These are phyloP conservation scores for Eucalyptus rudis DNA, from an alignment of 345 rosid genomes.

Conservation along the genomic window DNA sequence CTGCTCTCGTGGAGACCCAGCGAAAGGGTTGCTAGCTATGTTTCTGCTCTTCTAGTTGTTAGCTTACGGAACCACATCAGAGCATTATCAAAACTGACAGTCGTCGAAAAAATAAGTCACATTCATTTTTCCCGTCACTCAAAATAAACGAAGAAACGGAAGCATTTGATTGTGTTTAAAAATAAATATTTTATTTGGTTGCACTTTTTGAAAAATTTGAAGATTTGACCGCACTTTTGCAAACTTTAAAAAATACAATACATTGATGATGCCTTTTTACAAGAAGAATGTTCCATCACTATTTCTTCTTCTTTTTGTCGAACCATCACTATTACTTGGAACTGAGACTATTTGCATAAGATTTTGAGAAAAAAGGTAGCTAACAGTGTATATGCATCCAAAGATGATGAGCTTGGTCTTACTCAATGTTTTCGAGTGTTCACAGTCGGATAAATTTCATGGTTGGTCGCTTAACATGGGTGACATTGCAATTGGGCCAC, in stretches of 20 bases:
- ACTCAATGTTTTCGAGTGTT: neutral
- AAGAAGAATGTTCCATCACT: neutral
- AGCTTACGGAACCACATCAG: neutral
- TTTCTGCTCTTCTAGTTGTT: neutral
- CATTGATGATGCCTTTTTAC: neutral
- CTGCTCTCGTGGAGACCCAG: neutral
- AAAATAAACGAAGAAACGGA: neutral
- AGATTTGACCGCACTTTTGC: neutral
- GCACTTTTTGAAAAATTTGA: neutral
- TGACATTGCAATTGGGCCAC: neutral
- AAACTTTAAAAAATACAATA: neutral
- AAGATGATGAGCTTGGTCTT: neutral
- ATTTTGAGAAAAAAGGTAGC: neutral
- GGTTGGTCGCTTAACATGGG: neutral
- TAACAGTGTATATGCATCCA: neutral
- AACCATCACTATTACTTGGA: neutral
- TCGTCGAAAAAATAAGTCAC: neutral
- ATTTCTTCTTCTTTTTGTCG: neutral
- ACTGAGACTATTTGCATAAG: neutral
- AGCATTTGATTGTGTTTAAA: neutral
- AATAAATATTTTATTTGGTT: neutral
- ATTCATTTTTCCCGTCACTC: neutral
- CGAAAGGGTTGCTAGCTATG: neutral
- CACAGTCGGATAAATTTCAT: neutral
- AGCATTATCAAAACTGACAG: neutral